These are phyloP conservation scores for Pezicula carpinea DNA, from an alignment of 2,329 filamentous ascomycete species.

Conservation along the genomic window DNA sequence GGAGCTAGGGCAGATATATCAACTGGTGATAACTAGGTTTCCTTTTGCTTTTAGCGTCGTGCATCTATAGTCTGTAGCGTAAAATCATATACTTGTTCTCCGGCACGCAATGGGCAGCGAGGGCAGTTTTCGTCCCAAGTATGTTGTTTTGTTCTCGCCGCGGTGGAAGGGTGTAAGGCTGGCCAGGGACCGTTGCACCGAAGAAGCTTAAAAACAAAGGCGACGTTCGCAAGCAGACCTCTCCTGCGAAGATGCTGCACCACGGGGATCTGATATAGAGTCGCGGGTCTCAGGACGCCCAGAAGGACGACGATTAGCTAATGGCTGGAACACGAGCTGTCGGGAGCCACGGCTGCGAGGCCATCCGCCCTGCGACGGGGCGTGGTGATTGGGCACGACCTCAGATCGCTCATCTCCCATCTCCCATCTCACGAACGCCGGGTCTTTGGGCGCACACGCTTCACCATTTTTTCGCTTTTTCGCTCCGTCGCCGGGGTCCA, in stretches of 20 bases:
- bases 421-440: not conserved
- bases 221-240: no score
- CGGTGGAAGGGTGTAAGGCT: no score
- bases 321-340: constrained; percentile 8
- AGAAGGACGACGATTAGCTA: no score
- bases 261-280: no score
- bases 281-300: no score
- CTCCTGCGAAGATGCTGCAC: no score
- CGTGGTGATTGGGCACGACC: not conserved
- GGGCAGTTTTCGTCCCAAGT: not conserved
- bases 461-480: not conserved
- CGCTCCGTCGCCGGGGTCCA: not conserved
- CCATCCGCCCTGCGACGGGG: constrained; percentile 6
- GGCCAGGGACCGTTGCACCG: no score
- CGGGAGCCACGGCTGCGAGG: constrained; percentile 4
- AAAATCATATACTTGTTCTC: constrained; percentile 17
- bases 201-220: no score
- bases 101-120: not conserved
- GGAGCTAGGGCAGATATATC: constrained; percentile 15
- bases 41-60: constrained; percentile 26
- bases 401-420: no score
- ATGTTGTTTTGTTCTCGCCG: no score
- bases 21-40: constrained; percentile 21
- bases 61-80: constrained; percentile 23
- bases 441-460: constrained; percentile 4